Evolutionary conservation across 192 early-diverging fungal genomes (phyloP), one percentile per base, ranked within the genome.

Genomic region (Backusella circina): DNA sequence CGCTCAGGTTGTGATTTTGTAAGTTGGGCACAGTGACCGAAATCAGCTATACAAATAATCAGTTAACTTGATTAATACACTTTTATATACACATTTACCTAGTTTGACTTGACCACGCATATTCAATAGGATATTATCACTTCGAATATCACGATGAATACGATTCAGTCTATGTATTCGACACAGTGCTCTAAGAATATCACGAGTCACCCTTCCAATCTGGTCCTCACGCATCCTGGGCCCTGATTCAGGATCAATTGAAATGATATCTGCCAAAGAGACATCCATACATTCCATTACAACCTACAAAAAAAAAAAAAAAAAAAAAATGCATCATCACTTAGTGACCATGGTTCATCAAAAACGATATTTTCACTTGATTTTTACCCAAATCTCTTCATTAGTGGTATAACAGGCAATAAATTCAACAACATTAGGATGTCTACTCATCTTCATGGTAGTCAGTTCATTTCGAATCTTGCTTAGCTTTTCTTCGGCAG

Each of bases 251-350:
- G 86, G 84, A 78, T 89, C 92, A 86, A 96, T 94, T 76, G 92
- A 92, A 75, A 99, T 97, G n/a, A 98, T 90, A 74, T 99, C 97
- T n/a, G 96, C 98, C 67, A 99, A 84, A 12, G 97, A 91, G 18
- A 97, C 95, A 65, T 99, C 98, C 98, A 99, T 99, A 77, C 91
- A 94, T 80, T 99, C 98, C 95, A 98, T 96, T 31, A 98, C 93
- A 37, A 99, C 81, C 79, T 81, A 41, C 39, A 41, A 37, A 4
- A 41, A n/a, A n/a, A n/a, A n/a, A n/a, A n/a, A n/a, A n/a, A n/a
- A n/a, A n/a, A n/a, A n/a, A n/a, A n/a, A n/a, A n/a, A n/a, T n/a
- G n/a, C n/a, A n/a, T n/a, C n/a, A 16, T 41, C 39, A 41, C 10
- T 37, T 37, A 37, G 38, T 41, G 1, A 13, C 10, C 3, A n/a